Evolutionary conservation across 2,329 filamentous ascomycete genomes (phyloP).

Genomic region (Colletotrichum tropicale): DNA sequence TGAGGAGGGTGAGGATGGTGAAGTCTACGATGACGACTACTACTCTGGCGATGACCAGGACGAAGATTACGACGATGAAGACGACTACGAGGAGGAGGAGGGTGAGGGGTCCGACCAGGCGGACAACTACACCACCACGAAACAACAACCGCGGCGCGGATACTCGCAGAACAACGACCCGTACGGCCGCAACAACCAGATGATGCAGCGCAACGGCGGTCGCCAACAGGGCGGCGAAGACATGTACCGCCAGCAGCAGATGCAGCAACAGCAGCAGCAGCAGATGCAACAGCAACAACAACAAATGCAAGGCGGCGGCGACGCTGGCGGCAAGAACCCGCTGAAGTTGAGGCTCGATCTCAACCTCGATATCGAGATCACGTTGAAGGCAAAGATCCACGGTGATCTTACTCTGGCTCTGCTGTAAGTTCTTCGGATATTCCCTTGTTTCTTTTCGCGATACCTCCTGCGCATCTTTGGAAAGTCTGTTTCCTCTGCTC

Average conservation of each 20-base stretch:
- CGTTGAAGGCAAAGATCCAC: conserved; percentile 79
- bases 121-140: conserved; percentile 11
- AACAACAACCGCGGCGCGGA: not conserved
- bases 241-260: conserved; percentile 1
- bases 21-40: conserved; percentile 20
- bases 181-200: not conserved
- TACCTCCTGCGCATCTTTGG: not conserved
- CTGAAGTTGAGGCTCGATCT: conserved; percentile 48
- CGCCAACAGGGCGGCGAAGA: conserved; percentile 18
- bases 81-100: conserved; percentile 23
- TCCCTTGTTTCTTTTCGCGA: not conserved
- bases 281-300: conserved; percentile 27
- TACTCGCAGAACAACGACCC: not conserved
- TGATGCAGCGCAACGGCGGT: not conserved
- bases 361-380: conserved; percentile 80
- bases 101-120: conserved; percentile 4
- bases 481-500: not conserved
- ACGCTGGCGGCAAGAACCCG: conserved; percentile 24
- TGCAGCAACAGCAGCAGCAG: conserved; percentile 28
- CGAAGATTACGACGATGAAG: conserved; percentile 24
- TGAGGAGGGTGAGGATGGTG: not conserved
- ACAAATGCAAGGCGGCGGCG: conserved; percentile 21
- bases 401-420: conserved; percentile 77
- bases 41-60: conserved; percentile 20
- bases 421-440: conserved; percentile 55